Evolutionary conservation across 768 basidiomycete genomes (phyloP), one percentile per base, ranked within the genome.

Genomic region (Trametes maxima): DNA sequence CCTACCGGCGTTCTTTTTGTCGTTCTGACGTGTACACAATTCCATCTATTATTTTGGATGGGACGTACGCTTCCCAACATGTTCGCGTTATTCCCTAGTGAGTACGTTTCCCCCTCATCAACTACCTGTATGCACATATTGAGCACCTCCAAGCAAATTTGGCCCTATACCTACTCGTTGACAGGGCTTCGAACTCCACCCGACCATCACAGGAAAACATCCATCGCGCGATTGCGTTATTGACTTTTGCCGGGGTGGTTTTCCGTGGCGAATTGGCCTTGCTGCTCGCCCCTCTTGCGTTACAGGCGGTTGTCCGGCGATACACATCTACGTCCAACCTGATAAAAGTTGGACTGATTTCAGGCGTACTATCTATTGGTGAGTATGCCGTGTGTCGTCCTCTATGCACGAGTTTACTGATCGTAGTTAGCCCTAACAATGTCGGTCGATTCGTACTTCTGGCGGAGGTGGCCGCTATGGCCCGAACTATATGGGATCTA

Each of bases 31-130:
- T 80, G 85, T 65, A 85, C 88, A 0, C 94, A 96, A 69, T 98
- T 97, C 70, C 97, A 98, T 70, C 70, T 95, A 5, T 87, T 88
- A 7, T 99, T 93, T 72, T 98, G 94, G 88, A 92, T 94, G 80
- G 87, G 94, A 2, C 77, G 97, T 55, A 97, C 96, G 0, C 74
- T 98, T 7, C 96, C 97, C 1, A 99, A 98, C 72, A 96, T 94
- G 87, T 87, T 95, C 63, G 94, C 94, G 3, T 75, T 95, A 17
- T 77, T 90, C 2, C 85, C 88, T 46, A 91, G 94, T 95, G 63
- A 22, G 75, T 64, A 47, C 25, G 13, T 47, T 21, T 7, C 37
- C 8, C 40, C 14, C 0, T 6, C 4, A 33, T 37, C 17, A 21
- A 5, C n/a, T 35, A 14, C 3, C n/a, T 43, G 17, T 7, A 22